Percentiles rank a stretch among this genome's conserved stretches.
Evolutionary conservation across 2,329 filamentous ascomycete species (phyloP).

Genomic region (Cladosporium sp.): DNA sequence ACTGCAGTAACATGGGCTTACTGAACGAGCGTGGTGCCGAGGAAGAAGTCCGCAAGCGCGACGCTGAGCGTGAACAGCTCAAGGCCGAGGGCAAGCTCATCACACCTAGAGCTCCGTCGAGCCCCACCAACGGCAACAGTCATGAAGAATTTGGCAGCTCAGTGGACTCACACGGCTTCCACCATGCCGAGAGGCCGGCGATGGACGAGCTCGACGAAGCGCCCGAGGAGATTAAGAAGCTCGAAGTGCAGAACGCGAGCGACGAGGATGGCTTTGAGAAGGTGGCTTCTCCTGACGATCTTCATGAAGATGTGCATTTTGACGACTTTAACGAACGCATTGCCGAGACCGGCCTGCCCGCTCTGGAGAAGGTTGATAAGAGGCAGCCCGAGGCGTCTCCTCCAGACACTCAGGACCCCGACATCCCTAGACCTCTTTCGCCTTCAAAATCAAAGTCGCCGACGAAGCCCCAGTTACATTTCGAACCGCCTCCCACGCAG

Average conservation of each 20-base stretch:
- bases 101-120: constrained; percentile 45
- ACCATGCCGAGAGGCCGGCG: constrained; percentile 43
- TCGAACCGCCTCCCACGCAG: constrained; percentile 25
- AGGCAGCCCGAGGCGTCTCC: constrained; percentile 15
- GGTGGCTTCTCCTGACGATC: constrained; percentile 62
- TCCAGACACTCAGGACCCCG: constrained; percentile 14
- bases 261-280: constrained; percentile 95
- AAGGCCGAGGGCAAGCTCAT: constrained; percentile 70
- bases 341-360: constrained; percentile 22
- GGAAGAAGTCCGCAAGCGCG: constrained; percentile 71
- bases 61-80: constrained; percentile 73
- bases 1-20: constrained; percentile 97
- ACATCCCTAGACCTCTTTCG: constrained; percentile 26
- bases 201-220: constrained; percentile 40
- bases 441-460: constrained; percentile 23
- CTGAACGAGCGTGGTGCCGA: constrained; percentile 89
- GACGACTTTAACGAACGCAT: constrained; percentile 59
- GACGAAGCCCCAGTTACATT: constrained; percentile 17
- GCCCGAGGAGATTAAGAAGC: constrained; percentile 60
- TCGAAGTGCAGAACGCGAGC: constrained; percentile 73
- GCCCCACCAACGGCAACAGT: constrained; percentile 48
- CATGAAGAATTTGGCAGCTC: constrained; percentile 45
- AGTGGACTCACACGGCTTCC: constrained; percentile 47
- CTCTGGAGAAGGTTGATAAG: constrained; percentile 25
- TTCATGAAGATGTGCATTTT: constrained; percentile 56